Base-by-base conservation (phyloP, 2,329 filamentous ascomycete genomes). In the Trichoderma pleuroti region DNA sequence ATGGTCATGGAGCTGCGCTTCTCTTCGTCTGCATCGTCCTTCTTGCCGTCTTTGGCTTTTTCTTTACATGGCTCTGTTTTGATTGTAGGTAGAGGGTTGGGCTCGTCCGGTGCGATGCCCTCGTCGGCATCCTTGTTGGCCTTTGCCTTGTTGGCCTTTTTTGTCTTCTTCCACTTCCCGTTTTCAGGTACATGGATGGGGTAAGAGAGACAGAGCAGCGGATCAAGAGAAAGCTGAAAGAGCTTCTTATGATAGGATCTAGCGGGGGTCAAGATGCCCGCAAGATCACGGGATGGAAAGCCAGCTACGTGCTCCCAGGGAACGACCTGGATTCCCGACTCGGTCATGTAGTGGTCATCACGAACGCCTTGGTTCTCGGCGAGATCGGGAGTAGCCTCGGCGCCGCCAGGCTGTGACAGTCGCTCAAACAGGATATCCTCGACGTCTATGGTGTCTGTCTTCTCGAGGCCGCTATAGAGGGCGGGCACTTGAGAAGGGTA, bases 161-260 rank as follows among this genome's bases (percentile, higher is more conserved):
- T 87, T 75, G 86, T 87, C 78, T 86, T 88, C 82, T 90, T 93
- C 93, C 93, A 96, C 52, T 86, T 86, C 2, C 93, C 93, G 78
- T 93, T 92, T 75, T 93, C 90, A 1, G 90, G 90, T 49, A 93
- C 91, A 80, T 94, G 93, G 52, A 97, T 88, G 5, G 94, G 94
- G 80, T 93, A 93, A 0, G 93, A 93, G 21, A 97, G 85, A 77
- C 93, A 96, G 70, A 91, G 89, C 52, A 95, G 83, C 59, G 93
- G 91, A 76, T 97, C 93, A 10, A 97, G 84, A 0, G 90, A 92
- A 71, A 97, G 85, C 78, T 97, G 92, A 76, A 97, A 97, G 28
- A 90, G 88, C 75, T 87, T 89, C 82, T 95, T 97, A 81, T 96
- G 91, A 79, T 92, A 93, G 10, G 91, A 87, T 14, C 89, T 86